These are phyloP conservation scores for Boletus holoroseus DNA, from an alignment of 1,284 basidiomycete genomes.

Conservation along the genomic window DNA sequence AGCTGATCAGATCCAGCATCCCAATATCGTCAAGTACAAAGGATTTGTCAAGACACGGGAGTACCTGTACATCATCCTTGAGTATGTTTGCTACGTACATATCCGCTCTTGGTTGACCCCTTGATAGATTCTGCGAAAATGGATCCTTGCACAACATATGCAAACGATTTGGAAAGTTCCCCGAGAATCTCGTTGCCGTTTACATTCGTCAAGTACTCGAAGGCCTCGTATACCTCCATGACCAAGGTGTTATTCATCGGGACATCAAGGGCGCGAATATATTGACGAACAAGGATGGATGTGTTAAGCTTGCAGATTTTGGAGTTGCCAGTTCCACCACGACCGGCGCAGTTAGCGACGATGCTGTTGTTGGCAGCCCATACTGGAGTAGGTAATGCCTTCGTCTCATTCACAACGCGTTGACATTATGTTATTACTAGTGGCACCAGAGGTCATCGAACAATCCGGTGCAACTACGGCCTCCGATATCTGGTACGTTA, in stretches of 20 bases:
- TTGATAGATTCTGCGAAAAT: constrained; percentile 88
- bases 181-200: constrained; percentile 91
- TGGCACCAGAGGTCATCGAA: constrained; percentile 98
- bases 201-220: constrained; percentile 94
- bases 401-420: constrained; percentile 17
- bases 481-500: constrained; percentile 86
- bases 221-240: constrained; percentile 91
- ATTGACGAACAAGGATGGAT: constrained; percentile 97
- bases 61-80: constrained; percentile 93
- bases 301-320: constrained; percentile 92
- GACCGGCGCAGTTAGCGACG: constrained; percentile 68
- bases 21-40: constrained; percentile 98
- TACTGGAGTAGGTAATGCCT: constrained; percentile 79
- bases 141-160: constrained; percentile 92
- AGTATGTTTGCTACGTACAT: constrained; percentile 42
- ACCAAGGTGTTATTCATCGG: constrained; percentile 97
- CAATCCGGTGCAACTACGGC: constrained; percentile 95
- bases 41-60: constrained; percentile 94
- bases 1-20: constrained; percentile 46
- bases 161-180: constrained; percentile 97
- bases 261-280: constrained; percentile 99
- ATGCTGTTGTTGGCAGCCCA: constrained; percentile 91
- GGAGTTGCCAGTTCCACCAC: constrained; percentile 79
- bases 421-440: constrained; percentile 36
- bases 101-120: constrained; percentile 2